Evolutionary conservation across 148 eudicot species (phyloP).

Genomic region (Fagopyrum homotropicum): DNA sequence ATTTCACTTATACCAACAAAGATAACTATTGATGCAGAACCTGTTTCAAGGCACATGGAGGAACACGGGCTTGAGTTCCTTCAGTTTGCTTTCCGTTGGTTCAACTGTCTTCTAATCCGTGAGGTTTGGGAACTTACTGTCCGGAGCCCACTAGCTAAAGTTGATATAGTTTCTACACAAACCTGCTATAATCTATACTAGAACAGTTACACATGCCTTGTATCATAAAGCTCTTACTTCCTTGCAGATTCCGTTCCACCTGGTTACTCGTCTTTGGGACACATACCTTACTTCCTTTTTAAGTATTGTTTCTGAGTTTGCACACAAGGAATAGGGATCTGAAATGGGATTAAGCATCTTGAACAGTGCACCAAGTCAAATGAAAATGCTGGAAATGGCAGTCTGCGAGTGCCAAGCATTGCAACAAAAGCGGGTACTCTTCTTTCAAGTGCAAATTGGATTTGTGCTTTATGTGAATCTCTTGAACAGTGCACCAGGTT

Average conservation of each 20-base stretch:
- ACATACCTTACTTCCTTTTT: constrained; percentile 97
- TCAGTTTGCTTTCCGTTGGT: constrained; percentile 99
- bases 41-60: constrained; percentile 87
- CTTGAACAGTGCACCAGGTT: too few relatives aligned
- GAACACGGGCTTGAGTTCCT: constrained; percentile 96
- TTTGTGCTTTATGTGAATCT: constrained; percentile 98
- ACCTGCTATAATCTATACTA: not conserved
- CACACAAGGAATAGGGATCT: too few relatives aligned
- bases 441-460: constrained; percentile 96
- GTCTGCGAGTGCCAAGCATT: constrained; percentile 97
- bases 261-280: constrained; percentile 96
- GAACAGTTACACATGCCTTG: not conserved
- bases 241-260: constrained; percentile 80
- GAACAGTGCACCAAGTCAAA: constrained; percentile 99
- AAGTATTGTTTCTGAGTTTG: too few relatives aligned
- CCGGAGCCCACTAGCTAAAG: constrained; percentile 2
- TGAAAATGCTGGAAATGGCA: constrained; percentile 93
- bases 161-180: not conserved
- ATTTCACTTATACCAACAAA: not conserved
- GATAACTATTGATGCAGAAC: constrained; percentile 41
- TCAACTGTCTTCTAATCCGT: constrained; percentile 95
- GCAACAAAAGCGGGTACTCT: constrained; percentile 95
- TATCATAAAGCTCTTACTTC: not conserved
- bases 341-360: constrained; percentile 90
- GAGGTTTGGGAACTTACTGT: constrained; percentile 48